Conservation (phyloP, 2,329 filamentous ascomycete species). For the Penicillium verrucosum region DNA sequence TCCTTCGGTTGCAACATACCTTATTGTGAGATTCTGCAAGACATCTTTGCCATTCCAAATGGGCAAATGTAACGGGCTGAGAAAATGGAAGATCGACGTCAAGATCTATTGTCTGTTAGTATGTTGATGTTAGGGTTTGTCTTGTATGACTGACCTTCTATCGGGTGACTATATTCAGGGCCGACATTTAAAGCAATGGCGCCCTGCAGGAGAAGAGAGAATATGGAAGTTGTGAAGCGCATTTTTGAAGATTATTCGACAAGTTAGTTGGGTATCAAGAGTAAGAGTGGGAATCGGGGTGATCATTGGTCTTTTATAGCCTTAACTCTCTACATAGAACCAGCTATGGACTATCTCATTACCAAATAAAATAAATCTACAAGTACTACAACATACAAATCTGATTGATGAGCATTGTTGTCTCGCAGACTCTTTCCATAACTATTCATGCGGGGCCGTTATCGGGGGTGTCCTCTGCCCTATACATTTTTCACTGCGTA, state of each 20-base stretch:
- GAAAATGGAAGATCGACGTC: slow-evolving; percentile 32
- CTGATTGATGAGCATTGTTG: not conserved
- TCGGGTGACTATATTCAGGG: slow-evolving; percentile 21
- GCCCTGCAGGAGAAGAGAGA: not conserved
- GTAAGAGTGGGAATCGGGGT: not conserved
- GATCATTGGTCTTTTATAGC: not conserved
- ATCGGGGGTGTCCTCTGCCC: not conserved
- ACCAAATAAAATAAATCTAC: not conserved
- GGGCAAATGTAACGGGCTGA: slow-evolving; percentile 30
- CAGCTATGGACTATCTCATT: not conserved
- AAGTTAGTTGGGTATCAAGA: not conserved
- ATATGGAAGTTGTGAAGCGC: not conserved
- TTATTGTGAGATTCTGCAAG: slow-evolving; percentile 20
- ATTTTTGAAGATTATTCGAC: not conserved
- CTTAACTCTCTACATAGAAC: not conserved
- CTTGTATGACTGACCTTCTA: slow-evolving; percentile 15
- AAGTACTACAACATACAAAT: not conserved
- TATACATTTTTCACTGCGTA: not conserved
- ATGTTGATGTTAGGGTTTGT: not conserved
- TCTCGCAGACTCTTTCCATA: slow-evolving; percentile 1
- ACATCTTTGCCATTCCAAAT: slow-evolving; percentile 29
- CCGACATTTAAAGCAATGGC: slow-evolving; percentile 19
- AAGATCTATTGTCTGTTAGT: slow-evolving; percentile 16
- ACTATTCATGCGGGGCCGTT: not conserved
- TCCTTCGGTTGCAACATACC: not conserved